phyloP scores from a whole-genome alignment of 164 flowering plant species.

The Liriodendron chinense region DNA sequence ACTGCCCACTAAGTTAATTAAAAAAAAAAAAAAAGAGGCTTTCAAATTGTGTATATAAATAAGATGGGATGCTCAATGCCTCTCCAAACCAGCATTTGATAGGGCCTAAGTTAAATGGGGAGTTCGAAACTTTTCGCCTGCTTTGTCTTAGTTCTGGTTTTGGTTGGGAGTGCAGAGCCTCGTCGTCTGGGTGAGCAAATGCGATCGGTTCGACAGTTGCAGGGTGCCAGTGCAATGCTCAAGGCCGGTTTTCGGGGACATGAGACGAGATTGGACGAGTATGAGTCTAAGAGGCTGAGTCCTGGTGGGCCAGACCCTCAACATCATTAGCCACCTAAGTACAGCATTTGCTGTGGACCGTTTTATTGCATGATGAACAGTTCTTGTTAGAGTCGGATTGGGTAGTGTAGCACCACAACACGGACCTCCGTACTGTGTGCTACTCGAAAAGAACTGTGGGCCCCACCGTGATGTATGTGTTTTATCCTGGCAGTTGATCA shows the following conservation, averaged over 20 bases:
- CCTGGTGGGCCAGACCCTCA: slow-evolving; percentile 16
- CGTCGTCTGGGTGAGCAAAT: not conserved
- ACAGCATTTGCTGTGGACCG: not conserved
- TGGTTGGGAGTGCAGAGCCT: not conserved
- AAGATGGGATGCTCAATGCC: not conserved
- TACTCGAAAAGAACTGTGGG: no score
- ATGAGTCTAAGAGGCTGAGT: slow-evolving; percentile 11
- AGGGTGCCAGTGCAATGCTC: not conserved
- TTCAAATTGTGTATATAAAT: not conserved
- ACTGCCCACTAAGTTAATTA: not conserved
- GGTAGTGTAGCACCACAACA: no score
- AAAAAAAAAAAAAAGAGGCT: not conserved
- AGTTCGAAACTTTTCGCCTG: not conserved
- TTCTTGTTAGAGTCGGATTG: no score
- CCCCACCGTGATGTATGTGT: no score
- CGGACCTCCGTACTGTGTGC: no score
- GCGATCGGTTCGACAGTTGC: not conserved
- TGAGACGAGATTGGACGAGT: not conserved
- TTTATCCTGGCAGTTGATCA: no score
- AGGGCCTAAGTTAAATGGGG: not conserved
- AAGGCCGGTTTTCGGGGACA: not conserved
- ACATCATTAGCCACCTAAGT: slow-evolving; percentile 3
- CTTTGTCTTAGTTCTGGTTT: not conserved
- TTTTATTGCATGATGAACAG: not conserved
- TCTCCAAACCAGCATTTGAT: not conserved